phyloP scores from a whole-genome alignment of 2,329 filamentous ascomycete genomes.

The Trichoderma polysporum region DNA sequence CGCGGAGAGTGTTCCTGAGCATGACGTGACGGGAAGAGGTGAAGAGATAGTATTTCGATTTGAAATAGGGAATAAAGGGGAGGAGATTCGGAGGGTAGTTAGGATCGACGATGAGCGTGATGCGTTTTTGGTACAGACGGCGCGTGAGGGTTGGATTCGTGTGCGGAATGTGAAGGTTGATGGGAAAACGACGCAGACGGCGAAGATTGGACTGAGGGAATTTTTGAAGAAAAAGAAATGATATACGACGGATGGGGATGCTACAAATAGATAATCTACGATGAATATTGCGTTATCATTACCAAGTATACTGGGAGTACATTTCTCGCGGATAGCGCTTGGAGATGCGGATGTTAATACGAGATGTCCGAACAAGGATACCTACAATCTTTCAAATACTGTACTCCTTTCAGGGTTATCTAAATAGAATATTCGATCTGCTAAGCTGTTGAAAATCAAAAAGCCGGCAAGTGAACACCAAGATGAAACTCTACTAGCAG shows the following conservation, averaged over 20 bases:
- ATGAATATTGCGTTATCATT: neutral
- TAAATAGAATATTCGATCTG: neutral
- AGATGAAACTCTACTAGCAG: neutral
- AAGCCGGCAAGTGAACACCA: neutral
- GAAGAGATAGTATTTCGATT: conserved; percentile 24
- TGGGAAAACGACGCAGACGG: conserved; percentile 32
- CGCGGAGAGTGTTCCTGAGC: conserved; percentile 29
- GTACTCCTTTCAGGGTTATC: neutral
- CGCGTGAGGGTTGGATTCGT: conserved; percentile 27
- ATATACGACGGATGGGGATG: neutral
- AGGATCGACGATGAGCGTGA: conserved; percentile 23
- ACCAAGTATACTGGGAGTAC: neutral
- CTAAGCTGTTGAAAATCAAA: neutral
- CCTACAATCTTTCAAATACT: neutral
- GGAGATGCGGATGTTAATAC: too few species aligned
- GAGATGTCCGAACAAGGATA: neutral
- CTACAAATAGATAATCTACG: too few species aligned
- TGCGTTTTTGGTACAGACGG: conserved; percentile 27
- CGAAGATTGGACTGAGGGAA: conserved; percentile 27
- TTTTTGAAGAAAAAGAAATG: conserved; percentile 4
- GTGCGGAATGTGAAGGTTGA: conserved; percentile 37
- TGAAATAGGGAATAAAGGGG: neutral
- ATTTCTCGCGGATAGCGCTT: too few species aligned
- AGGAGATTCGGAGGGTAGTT: conserved; percentile 9
- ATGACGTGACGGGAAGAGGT: conserved; percentile 5